Base-by-base conservation (phyloP, 176 grass and related monocot genomes). In the Triticum monococcum region DNA sequence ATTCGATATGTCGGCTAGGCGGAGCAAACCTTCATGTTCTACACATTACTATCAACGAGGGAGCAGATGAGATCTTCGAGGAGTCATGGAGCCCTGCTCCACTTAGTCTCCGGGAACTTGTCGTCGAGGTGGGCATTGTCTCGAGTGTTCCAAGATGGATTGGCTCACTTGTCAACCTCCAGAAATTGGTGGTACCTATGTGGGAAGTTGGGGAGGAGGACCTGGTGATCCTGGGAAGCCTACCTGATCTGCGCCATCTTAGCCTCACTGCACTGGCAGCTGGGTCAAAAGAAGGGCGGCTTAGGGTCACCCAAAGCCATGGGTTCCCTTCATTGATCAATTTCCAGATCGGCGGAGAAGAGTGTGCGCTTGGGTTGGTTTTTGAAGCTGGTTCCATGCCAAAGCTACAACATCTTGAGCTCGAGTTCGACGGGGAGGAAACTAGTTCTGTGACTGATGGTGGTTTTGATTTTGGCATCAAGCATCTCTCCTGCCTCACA, bases 341-440 rank as follows among this genome's bases (percentile, higher is more conserved):
- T 30, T n/a, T 78, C 30, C 10, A 36, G 22, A 59, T 78, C 10
- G 75, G 75, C 12, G 50, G 75, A 59, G 52, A 31, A 4, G 33
- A 26, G 7, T 79, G 57, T 40, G 33, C 57, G n/a, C 31, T 79
- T 0, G 33, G 56, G 6, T 4, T 79, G 7, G 16, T 14, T 10
- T 79, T 79, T 63, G 77, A 79, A 79, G 77, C 54, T 35, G 54
- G 77, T 0, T 59, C 32, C 56, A 79, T 79, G 54, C 77, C 77
- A 17, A 79, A 62, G 33, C 56, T 63, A 17, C 56, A 63, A 40
- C 10, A 14, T n/a, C 57, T 41, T 5, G 52, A 63, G 77, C 77
- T 79, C 13, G 56, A 62, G 23, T 63, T 63, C 2, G 57, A 60
- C 1, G 57, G 10, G 2, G 22, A 62, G 57, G 22, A 63, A 63